Percentiles rank a stretch among this genome's conserved stretches.
Conservation (phyloP, 2,329 filamentous ascomycete species). For the Curvularia verruculosa region DNA sequence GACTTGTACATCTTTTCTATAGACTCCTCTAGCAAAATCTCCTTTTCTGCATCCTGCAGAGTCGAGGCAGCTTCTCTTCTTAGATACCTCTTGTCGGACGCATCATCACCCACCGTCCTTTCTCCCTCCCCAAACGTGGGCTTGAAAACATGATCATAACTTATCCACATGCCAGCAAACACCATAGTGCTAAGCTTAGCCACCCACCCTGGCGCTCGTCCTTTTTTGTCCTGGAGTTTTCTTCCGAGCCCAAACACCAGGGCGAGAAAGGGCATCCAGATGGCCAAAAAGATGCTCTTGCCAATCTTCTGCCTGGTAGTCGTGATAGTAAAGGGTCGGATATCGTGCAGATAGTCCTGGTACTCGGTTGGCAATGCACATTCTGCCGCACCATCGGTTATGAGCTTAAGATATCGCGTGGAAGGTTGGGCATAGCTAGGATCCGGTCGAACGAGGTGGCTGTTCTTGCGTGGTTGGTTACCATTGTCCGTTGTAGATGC, state of each 20-base stretch:
- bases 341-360: slow-evolving; percentile 69
- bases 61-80: neutral
- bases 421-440: slow-evolving; percentile 81
- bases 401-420: slow-evolving; percentile 78
- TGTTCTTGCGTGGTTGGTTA: slow-evolving; percentile 26
- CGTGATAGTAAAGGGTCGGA: slow-evolving; percentile 75
- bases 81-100: neutral
- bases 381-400: slow-evolving; percentile 79
- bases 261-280: slow-evolving; percentile 66
- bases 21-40: neutral
- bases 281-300: slow-evolving; percentile 62
- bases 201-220: slow-evolving; percentile 72
- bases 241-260: slow-evolving; percentile 58
- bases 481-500: slow-evolving; percentile 57
- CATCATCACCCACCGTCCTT: slow-evolving; percentile 55
- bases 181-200: slow-evolving; percentile 57
- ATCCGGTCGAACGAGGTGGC: slow-evolving; percentile 65
- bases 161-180: slow-evolving; percentile 65
- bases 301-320: slow-evolving; percentile 70
- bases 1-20: neutral
- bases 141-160: slow-evolving; percentile 69
- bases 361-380: slow-evolving; percentile 82
- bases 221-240: slow-evolving; percentile 67
- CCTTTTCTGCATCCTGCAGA: neutral
- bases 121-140: slow-evolving; percentile 85